Evolutionary conservation across 305 asterid species (phyloP).

Genomic region (Fraxinus angustifolia): DNA sequence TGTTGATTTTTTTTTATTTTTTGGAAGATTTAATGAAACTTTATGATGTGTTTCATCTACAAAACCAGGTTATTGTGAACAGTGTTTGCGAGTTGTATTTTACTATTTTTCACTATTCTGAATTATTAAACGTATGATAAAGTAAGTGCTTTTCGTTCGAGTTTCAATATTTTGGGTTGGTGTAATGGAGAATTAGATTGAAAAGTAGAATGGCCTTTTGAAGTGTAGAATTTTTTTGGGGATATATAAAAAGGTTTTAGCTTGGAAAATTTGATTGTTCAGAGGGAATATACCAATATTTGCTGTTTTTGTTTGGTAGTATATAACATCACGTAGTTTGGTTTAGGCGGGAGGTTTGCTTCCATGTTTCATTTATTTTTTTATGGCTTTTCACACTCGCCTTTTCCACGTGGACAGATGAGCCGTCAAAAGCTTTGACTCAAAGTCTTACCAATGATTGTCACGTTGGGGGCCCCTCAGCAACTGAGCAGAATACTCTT

Average conservation of each 20-base stretch:
- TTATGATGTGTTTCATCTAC: neutral
- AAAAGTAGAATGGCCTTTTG: neutral
- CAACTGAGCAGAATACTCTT: slow-evolving; percentile 32
- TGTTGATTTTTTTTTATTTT: neutral
- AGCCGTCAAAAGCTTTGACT: slow-evolving; percentile 26
- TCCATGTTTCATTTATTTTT: neutral
- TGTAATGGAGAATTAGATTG: neutral
- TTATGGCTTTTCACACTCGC: slow-evolving; percentile 16
- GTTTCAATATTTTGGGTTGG: neutral
- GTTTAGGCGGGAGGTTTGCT: neutral
- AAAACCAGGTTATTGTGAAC: neutral
- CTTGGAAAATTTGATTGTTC: neutral
- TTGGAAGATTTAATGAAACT: neutral
- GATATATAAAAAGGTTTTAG: neutral
- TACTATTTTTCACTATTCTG: neutral
- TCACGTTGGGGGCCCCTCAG: slow-evolving; percentile 31
- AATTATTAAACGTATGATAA: neutral
- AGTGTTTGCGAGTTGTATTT: neutral
- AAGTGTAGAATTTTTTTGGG: neutral
- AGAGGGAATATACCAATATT: neutral
- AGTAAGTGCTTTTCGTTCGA: neutral
- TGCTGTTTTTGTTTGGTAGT: neutral
- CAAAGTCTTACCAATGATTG: slow-evolving; percentile 38
- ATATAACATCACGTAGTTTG: neutral
- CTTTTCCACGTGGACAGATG: slow-evolving; percentile 36